phyloP scores from a whole-genome alignment of 345 rosid species.

The Moricandia arvensis region DNA sequence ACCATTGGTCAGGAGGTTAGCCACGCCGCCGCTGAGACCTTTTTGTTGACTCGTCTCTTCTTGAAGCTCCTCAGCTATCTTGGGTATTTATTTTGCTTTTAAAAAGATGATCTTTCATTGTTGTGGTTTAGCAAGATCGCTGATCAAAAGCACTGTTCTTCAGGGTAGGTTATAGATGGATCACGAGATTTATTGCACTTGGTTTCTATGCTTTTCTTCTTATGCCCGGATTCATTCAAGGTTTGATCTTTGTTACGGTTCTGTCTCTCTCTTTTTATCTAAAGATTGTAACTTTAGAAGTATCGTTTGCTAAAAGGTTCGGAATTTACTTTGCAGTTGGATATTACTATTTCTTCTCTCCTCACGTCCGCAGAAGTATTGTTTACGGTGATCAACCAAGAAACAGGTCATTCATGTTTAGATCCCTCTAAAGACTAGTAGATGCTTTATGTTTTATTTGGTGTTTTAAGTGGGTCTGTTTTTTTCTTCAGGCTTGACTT shows the following conservation, averaged over 20 bases:
- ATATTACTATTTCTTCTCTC: slow-evolving; percentile 85
- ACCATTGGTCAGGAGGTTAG: slow-evolving; percentile 52
- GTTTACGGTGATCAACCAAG: slow-evolving; percentile 92
- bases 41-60: slow-evolving; percentile 58
- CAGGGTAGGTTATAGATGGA: slow-evolving; percentile 99
- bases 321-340: slow-evolving; percentile 67
- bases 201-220: slow-evolving; percentile 80
- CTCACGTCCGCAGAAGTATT: slow-evolving; percentile 67
- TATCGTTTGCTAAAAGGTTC: slow-evolving; percentile 30
- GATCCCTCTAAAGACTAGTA: too few relatives aligned
- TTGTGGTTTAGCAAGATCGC: slow-evolving; percentile 17
- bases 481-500: slow-evolving; percentile 74
- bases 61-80: slow-evolving; percentile 68
- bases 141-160: slow-evolving; percentile 47
- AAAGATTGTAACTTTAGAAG: background rate
- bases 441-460: background rate
- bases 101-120: background rate
- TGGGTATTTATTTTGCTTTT: slow-evolving; percentile 44
- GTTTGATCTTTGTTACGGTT: slow-evolving; percentile 33
- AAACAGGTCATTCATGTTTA: slow-evolving; percentile 92
- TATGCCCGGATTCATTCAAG: slow-evolving; percentile 95
- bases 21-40: slow-evolving; percentile 68
- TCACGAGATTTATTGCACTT: slow-evolving; percentile 84
- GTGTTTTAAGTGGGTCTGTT: background rate
- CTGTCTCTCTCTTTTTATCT: background rate